phyloP scores from a whole-genome alignment of 345 rosid genomes.

The Jatropha curcas region DNA sequence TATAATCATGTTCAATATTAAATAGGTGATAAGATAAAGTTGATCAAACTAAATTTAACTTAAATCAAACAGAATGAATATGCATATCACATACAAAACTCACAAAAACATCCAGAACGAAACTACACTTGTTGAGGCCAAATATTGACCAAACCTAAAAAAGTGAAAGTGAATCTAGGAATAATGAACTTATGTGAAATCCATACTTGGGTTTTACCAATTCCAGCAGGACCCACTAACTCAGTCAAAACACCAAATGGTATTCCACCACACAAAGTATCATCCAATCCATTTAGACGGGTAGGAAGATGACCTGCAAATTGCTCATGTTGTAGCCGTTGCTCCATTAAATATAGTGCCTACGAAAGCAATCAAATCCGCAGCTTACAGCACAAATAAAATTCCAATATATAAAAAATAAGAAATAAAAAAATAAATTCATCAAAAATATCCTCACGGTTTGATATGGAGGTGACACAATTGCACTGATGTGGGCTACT shows the following conservation, averaged over 20 bases:
- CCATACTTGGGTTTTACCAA: conserved; percentile 79
- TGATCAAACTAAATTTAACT: not conserved
- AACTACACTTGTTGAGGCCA: not conserved
- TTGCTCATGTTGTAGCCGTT: conserved; percentile 42
- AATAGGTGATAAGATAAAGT: not conserved
- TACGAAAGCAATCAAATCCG: conserved; percentile 22
- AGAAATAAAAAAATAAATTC: not conserved
- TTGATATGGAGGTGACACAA: conserved; percentile 60
- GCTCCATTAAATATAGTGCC: conserved; percentile 60
- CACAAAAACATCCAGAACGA: not conserved
- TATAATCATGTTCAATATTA: not conserved
- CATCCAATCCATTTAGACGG: conserved; percentile 67
- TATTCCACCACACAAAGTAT: conserved; percentile 70
- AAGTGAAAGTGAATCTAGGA: not conserved
- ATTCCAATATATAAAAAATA: too few relatives aligned
- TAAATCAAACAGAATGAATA: not conserved
- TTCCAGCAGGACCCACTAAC: conserved; percentile 85
- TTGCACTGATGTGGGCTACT: conserved; percentile 53
- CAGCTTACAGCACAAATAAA: too few relatives aligned
- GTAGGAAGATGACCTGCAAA: conserved; percentile 74
- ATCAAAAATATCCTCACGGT: conserved; percentile 39
- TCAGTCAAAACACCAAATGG: conserved; percentile 88
- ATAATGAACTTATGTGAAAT: not conserved
- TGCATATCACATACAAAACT: too few relatives aligned
- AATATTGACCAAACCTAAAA: not conserved